Evolutionary conservation across 148 eudicot genomes (phyloP).

Genomic region (Camellia sinensis): DNA sequence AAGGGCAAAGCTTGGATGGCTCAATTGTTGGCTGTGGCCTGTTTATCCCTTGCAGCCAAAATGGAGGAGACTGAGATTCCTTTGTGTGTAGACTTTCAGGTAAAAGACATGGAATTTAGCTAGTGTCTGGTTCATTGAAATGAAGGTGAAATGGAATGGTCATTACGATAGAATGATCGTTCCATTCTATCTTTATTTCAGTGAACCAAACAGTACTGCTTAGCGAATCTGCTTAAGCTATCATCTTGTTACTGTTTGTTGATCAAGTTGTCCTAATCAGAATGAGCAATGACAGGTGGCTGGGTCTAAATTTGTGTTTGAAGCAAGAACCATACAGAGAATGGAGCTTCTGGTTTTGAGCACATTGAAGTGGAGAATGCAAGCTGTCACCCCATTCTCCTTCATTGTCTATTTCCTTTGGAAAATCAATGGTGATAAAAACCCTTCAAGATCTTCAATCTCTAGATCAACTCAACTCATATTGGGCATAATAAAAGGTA

Average conservation of each 20-base stretch:
- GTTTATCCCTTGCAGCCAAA: constrained; percentile 73
- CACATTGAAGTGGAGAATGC: constrained; percentile 89
- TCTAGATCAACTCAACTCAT: constrained; percentile 52
- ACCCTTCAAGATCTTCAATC: constrained; percentile 38
- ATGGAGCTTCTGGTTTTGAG: constrained; percentile 76
- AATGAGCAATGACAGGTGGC: constrained; percentile 37
- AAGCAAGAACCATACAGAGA: constrained; percentile 61
- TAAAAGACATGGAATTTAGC: constrained; percentile 15
- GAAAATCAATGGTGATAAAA: constrained; percentile 51
- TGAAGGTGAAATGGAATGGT: neutral
- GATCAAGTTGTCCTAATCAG: constrained; percentile 2
- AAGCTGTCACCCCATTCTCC: constrained; percentile 72
- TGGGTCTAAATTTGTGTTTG: constrained; percentile 54
- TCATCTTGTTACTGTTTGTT: neutral
- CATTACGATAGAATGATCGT: neutral
- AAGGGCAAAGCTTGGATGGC: constrained; percentile 70
- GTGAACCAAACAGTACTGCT: neutral
- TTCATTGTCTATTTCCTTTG: constrained; percentile 57
- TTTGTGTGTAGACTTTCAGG: constrained; percentile 63
- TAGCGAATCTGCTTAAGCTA: neutral
- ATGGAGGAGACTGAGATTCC: constrained; percentile 76
- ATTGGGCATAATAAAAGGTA: constrained; percentile 55
- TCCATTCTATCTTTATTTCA: neutral
- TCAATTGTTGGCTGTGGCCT: constrained; percentile 71
- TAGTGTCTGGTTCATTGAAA: neutral